Evolutionary conservation across 2,329 filamentous ascomycete genomes (phyloP).

Genomic region (Aureobasidium subglaciale): DNA sequence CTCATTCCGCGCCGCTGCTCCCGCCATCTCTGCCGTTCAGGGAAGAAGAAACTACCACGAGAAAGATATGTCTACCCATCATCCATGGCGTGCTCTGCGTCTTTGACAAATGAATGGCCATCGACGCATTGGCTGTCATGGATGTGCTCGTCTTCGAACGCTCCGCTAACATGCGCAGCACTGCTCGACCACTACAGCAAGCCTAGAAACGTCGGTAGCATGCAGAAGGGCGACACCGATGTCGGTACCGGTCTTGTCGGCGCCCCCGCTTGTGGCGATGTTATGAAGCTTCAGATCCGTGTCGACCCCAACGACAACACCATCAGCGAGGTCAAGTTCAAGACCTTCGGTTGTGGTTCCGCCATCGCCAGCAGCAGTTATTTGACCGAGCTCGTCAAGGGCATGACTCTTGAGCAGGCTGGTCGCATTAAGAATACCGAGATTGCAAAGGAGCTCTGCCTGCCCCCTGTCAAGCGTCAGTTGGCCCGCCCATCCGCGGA

Average conservation of each 20-base stretch:
- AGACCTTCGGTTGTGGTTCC: conserved; percentile 91
- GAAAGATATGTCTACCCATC: conserved; percentile 48
- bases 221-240: conserved; percentile 70
- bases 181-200: conserved; percentile 74
- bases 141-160: neutral
- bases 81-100: neutral
- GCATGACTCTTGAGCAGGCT: conserved; percentile 94
- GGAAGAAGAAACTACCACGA: conserved; percentile 55
- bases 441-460: conserved; percentile 90
- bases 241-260: conserved; percentile 89
- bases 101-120: conserved; percentile 1
- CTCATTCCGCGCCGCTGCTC: conserved; percentile 37
- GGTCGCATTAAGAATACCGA: conserved; percentile 91
- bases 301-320: conserved; percentile 83
- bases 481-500: conserved; percentile 23
- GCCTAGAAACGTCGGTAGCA: conserved; percentile 70
- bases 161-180: conserved; percentile 37
- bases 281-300: conserved; percentile 90
- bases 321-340: conserved; percentile 94
- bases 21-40: conserved; percentile 33
- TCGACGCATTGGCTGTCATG: neutral
- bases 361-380: conserved; percentile 95
- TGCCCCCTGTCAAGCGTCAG: conserved; percentile 81
- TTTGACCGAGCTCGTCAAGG: conserved; percentile 85
- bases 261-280: conserved; percentile 84